These are phyloP conservation scores for Carpinus fangiana DNA, from an alignment of 306 rosid genomes.

Conservation along the genomic window DNA sequence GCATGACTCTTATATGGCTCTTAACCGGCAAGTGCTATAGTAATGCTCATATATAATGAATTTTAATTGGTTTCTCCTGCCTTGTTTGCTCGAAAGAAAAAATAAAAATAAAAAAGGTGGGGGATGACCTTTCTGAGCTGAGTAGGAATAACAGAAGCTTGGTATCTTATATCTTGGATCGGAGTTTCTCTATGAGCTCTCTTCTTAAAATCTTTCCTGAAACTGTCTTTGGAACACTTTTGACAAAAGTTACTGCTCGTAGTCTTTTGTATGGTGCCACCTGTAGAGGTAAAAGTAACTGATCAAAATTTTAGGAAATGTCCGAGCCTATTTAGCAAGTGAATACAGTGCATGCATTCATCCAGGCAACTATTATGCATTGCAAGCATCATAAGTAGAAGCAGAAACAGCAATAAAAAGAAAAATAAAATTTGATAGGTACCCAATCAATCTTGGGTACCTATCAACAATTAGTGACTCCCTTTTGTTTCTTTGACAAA, in stretches of 20 bases:
- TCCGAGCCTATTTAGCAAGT: background rate
- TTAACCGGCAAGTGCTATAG: accelerated
- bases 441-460: too few species aligned
- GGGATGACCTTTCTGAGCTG: background rate
- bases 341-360: too few species aligned
- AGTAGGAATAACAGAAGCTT: background rate
- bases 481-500: too few species aligned
- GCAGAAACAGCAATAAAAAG: background rate
- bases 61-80: too few species aligned
- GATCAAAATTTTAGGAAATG: background rate
- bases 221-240: constrained; percentile 42
- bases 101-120: too few species aligned
- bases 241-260: constrained; percentile 38
- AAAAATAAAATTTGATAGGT: too few species aligned
- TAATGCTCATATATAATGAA: too few species aligned
- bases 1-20: too few species aligned
- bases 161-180: constrained; percentile 22
- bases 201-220: constrained; percentile 50
- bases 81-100: too few species aligned
- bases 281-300: constrained; percentile 22
- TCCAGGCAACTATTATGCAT: background rate
- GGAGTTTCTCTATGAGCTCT: constrained; percentile 31
- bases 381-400: background rate
- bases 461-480: too few species aligned
- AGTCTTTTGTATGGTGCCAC: constrained; percentile 60